phyloP scores from a whole-genome alignment of 352 stramenopile genomes.

The Elongisporangium anandrum region DNA sequence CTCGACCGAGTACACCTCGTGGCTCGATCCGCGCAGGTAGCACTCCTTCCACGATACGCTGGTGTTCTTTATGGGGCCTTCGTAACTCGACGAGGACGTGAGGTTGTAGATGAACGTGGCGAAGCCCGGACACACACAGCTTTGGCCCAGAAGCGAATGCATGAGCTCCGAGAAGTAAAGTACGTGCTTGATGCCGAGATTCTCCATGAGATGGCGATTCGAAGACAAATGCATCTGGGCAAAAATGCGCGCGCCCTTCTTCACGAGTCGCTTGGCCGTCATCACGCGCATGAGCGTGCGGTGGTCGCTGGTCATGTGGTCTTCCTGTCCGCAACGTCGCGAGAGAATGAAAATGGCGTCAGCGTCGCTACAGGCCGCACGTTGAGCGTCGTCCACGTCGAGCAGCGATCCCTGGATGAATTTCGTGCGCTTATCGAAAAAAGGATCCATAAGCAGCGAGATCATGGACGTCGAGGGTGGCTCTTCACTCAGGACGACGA shows the following conservation, averaged over 20 bases:
- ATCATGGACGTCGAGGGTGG: slow-evolving; percentile 70
- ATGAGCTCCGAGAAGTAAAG: slow-evolving; percentile 80
- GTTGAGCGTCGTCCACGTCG: slow-evolving; percentile 72
- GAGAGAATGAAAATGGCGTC: slow-evolving; percentile 82
- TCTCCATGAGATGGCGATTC: slow-evolving; percentile 75
- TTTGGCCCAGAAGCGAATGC: slow-evolving; percentile 77
- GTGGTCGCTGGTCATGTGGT: slow-evolving; percentile 70
- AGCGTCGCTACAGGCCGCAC: slow-evolving; percentile 52
- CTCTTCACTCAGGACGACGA: slow-evolving; percentile 75
- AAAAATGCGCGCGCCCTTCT: slow-evolving; percentile 44
- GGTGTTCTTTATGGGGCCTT: slow-evolving; percentile 21
- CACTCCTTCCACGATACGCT: slow-evolving; percentile 60
- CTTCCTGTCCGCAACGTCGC: slow-evolving; percentile 54
- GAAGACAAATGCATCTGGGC: slow-evolving; percentile 76
- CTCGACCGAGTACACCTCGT: slow-evolving; percentile 76
- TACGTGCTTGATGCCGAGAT: slow-evolving; percentile 17
- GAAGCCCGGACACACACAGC: slow-evolving; percentile 83
- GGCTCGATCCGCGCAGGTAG: slow-evolving; percentile 68
- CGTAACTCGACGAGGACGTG: slow-evolving; percentile 75
- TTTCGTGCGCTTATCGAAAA: slow-evolving; percentile 79
- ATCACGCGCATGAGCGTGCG: slow-evolving; percentile 79
- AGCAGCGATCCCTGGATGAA: slow-evolving; percentile 81
- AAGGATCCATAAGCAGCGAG: slow-evolving; percentile 74
- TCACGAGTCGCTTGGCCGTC: slow-evolving; percentile 61
- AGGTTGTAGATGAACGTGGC: slow-evolving; percentile 87